phyloP scores from a whole-genome alignment of 371 early-diverging fungal species.

The Amoeboaphelidium protococcarum region DNA sequence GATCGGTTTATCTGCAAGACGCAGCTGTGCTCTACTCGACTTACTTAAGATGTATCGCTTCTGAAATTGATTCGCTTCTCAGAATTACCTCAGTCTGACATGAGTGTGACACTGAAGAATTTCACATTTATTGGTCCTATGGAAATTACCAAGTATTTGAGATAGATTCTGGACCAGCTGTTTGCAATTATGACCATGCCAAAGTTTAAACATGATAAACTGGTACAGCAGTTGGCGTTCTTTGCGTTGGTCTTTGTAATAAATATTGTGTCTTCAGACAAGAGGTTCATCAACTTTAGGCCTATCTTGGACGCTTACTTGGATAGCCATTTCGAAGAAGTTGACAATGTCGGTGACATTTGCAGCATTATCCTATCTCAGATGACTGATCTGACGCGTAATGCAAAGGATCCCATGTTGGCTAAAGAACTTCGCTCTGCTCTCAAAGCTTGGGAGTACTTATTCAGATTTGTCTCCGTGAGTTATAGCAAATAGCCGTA shows the following conservation, averaged over 20 bases:
- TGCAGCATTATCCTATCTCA: slow-evolving; percentile 18
- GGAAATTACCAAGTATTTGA: slow-evolving; percentile 39
- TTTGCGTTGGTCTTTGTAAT: slow-evolving; percentile 23
- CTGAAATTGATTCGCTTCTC: slow-evolving; percentile 37
- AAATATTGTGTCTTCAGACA: slow-evolving; percentile 28
- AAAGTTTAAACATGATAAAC: slow-evolving; percentile 13
- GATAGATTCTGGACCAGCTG: slow-evolving; percentile 30
- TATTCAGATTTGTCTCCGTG: slow-evolving; percentile 21
- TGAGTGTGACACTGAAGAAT: slow-evolving; percentile 24
- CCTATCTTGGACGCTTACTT: slow-evolving; percentile 31
- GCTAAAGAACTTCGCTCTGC: slow-evolving; percentile 25
- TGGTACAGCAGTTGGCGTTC: slow-evolving; percentile 19
- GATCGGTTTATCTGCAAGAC: slow-evolving; percentile 25
- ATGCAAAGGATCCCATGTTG: slow-evolving; percentile 16
- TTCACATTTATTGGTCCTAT: slow-evolving; percentile 32
- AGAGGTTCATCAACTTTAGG: slow-evolving; percentile 31
- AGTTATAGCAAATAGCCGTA: too few species aligned
- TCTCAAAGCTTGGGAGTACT: slow-evolving; percentile 37
- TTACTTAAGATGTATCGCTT: slow-evolving; percentile 31
- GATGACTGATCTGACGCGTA: slow-evolving; percentile 15
- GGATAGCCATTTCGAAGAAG: slow-evolving; percentile 16
- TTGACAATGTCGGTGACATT: slow-evolving; percentile 7
- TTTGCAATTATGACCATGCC: slow-evolving; percentile 23
- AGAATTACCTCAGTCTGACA: slow-evolving; percentile 9
- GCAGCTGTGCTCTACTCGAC: slow-evolving; percentile 27